Percentiles rank a stretch among this genome's conserved stretches.
These are phyloP conservation scores for Macrophomina tecta DNA, from an alignment of 2,329 filamentous ascomycete species.

Conservation along the genomic window DNA sequence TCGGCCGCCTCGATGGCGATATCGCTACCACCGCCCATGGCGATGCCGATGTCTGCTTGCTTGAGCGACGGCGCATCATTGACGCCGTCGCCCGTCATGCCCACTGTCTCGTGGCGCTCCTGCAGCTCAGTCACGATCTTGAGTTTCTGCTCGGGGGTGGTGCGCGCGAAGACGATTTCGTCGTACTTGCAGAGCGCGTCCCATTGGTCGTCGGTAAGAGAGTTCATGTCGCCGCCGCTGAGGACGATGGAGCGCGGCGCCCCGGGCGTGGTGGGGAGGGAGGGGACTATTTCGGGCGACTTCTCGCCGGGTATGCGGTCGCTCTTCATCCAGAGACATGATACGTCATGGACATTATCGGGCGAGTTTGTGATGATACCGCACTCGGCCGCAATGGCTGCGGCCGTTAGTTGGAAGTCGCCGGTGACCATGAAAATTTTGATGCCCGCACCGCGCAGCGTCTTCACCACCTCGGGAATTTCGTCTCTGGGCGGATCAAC, in stretches of 20 bases:
- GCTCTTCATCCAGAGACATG: slow-evolving; percentile 49
- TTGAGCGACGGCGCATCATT: slow-evolving; percentile 62
- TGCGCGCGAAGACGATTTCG: slow-evolving; percentile 78
- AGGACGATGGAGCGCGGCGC: slow-evolving; percentile 39
- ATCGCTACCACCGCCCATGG: slow-evolving; percentile 63
- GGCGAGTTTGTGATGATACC: slow-evolving; percentile 68
- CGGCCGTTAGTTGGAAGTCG: slow-evolving; percentile 76
- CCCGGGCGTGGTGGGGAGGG: slow-evolving; percentile 59
- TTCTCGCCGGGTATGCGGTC: background rate
- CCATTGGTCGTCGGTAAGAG: slow-evolving; percentile 73
- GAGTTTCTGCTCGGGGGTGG: slow-evolving; percentile 79
- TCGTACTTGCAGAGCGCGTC: slow-evolving; percentile 67
- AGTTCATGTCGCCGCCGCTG: slow-evolving; percentile 60
- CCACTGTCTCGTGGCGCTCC: slow-evolving; percentile 62
- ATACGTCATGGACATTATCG: slow-evolving; percentile 59
- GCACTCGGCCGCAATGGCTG: slow-evolving; percentile 74
- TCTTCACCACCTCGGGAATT: slow-evolving; percentile 65
- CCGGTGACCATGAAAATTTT: slow-evolving; percentile 84
- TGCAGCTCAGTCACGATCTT: slow-evolving; percentile 80
- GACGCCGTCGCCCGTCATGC: slow-evolving; percentile 56
- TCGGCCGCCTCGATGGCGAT: slow-evolving; percentile 68
- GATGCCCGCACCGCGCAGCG: slow-evolving; percentile 71
- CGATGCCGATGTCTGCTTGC: slow-evolving; percentile 65
- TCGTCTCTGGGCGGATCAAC: slow-evolving; percentile 66
- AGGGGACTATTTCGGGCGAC: background rate